Base-by-base conservation (phyloP, 2,329 filamentous ascomycete genomes). In the Diaporthe humulicola region DNA sequence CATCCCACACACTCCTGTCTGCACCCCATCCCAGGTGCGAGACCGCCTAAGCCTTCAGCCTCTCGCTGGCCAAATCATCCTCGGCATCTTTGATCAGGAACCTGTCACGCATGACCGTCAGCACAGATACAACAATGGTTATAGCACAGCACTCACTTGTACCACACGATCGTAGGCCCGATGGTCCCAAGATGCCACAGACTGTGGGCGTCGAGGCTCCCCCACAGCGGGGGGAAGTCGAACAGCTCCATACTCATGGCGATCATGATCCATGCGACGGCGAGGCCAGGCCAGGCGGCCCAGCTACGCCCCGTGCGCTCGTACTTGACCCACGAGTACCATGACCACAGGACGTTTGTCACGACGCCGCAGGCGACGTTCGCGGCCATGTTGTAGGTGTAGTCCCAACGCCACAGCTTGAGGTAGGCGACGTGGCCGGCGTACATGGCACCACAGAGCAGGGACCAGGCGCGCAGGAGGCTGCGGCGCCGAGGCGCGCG, bases 161-260 rank as follows among this genome's bases (percentile, higher is more conserved):
- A 99, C 94, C 94, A 98, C 87, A 98, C 90, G 67, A 97, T 87
- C 0, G 95, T 95, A 14, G 97, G 97, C 42, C 90, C 90, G 69
- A 99, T 96, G 0, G 97, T 99, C 73, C 96, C 95, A 76, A 98
- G 83, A 88, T 99, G 97, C 97, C 97, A 99, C 77, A 99, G 84
- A 80, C 94, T 96, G 85, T 99, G 97, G 5, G 97, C 97, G 87
- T 99, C 97, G 69, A 99, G 85, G 83, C 93, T 92, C 10, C 95
- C 94, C 83, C 90, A 88, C 85, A 94, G 89, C 2, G 97, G 97
- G 71, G 97, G 91, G 80, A 99, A 99, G 84, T 99, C 97, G 77
- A 98, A 90, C 79, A 99, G 83, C 86, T 99, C 97, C 83, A 99
- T 87, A 83, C 96, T 96, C 97, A 99, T 99, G 48, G 94, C 95